Conservation (phyloP, 2,329 filamentous ascomycete species). For the Cordyceps cateniannulata region DNA sequence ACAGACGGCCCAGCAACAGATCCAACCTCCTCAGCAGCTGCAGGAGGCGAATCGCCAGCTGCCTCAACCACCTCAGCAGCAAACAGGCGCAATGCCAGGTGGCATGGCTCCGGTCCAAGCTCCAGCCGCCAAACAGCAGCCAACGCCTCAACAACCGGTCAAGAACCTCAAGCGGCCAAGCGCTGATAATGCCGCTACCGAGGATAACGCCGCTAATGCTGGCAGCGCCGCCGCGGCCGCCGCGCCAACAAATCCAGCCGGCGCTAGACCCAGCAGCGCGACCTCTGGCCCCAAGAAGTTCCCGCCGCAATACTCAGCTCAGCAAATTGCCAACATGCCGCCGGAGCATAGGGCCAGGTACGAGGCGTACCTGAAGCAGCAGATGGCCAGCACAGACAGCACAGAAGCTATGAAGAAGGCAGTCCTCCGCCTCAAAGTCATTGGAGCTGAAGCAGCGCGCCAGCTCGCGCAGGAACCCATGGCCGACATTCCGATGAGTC, state of each 20-base stretch:
- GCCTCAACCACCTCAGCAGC: conserved; percentile 28
- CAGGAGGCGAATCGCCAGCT: conserved; percentile 28
- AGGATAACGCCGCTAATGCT: conserved; percentile 34
- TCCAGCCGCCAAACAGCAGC: conserved; percentile 19
- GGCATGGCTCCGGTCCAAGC: conserved; percentile 15
- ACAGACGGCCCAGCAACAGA: conserved; percentile 16
- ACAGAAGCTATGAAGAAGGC: conserved; percentile 11
- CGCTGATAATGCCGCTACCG: conserved; percentile 39
- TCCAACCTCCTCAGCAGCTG: conserved; percentile 16
- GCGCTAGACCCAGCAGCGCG: conserved; percentile 15
- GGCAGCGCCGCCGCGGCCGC: neutral
- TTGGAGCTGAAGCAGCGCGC: conserved; percentile 35
- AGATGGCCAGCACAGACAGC: conserved; percentile 20
- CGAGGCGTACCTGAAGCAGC: conserved; percentile 30
- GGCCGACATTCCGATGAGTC: conserved; percentile 40
- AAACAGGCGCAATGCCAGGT: conserved; percentile 18
- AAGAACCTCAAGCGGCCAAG: conserved; percentile 47
- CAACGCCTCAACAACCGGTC: conserved; percentile 20
- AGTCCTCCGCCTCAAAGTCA: conserved; percentile 27
- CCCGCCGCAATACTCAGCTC: conserved; percentile 21
- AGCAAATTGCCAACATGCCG: conserved; percentile 32
- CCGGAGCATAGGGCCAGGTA: conserved; percentile 41
- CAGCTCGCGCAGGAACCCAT: conserved; percentile 33
- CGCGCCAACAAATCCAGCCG: conserved; percentile 6
- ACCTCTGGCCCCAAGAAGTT: conserved; percentile 19